Conservation (phyloP, 441 rosid species). For the Adansonia grandidieri region DNA sequence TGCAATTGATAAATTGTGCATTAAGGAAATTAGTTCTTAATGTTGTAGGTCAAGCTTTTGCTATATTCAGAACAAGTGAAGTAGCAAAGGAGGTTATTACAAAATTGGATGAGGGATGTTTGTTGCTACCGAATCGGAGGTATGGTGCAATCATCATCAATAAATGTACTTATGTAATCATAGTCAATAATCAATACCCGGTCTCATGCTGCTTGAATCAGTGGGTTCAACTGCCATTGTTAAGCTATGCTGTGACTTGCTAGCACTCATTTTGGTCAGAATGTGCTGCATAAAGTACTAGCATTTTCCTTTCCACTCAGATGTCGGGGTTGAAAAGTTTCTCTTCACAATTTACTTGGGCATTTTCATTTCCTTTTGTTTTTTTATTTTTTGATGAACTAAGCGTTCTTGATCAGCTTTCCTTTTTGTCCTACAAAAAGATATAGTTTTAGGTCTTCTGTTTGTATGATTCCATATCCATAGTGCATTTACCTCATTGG, state of each 20-base stretch:
- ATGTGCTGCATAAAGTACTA: neutral
- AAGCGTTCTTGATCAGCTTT: neutral
- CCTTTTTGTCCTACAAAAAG: neutral
- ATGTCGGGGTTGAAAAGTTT: conserved; percentile 1
- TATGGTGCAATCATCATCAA: conserved; percentile 33
- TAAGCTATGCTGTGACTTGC: conserved; percentile 1
- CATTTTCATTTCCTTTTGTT: neutral
- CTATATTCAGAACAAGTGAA: conserved; percentile 64
- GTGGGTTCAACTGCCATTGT: neutral
- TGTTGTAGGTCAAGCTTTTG: conserved; percentile 74
- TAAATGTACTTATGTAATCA: neutral
- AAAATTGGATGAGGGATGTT: conserved; percentile 63
- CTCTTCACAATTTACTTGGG: neutral
- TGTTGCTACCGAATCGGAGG: conserved; percentile 82
- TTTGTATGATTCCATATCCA: neutral
- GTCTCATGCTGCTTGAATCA: neutral
- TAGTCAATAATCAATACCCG: neutral
- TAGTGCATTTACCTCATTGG: neutral
- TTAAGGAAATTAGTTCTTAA: conserved; percentile 27
- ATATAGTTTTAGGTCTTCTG: neutral
- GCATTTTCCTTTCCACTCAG: neutral
- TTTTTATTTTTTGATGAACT: neutral
- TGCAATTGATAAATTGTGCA: neutral
- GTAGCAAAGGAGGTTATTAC: conserved; percentile 56
- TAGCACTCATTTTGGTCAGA: neutral